Evolutionary conservation across 2,329 filamentous ascomycete genomes (phyloP).

Genomic region (Cercospora nicotianae): DNA sequence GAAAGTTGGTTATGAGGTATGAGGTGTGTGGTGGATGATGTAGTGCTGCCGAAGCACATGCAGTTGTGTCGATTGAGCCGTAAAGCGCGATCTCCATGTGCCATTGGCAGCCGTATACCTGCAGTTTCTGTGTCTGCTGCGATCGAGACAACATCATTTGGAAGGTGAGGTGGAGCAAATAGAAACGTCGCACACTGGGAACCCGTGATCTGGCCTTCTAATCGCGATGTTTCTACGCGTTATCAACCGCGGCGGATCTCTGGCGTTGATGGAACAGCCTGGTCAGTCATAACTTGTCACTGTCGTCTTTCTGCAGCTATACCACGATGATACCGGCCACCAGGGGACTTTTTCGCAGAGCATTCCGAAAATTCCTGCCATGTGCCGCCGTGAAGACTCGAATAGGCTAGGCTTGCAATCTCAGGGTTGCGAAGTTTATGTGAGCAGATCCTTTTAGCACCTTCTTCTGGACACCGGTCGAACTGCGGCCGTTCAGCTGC

Average conservation of each 20-base stretch:
- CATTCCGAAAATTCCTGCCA: neutral
- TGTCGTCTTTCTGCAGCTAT: neutral
- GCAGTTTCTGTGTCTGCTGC: neutral
- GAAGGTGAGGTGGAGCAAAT: neutral
- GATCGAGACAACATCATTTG: neutral
- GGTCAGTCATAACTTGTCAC: neutral
- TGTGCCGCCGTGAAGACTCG: neutral
- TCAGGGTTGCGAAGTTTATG: neutral
- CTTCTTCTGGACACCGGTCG: neutral
- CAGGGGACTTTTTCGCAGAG: neutral
- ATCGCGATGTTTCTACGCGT: neutral
- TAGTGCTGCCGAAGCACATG: neutral
- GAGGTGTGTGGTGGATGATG: conserved; percentile 21
- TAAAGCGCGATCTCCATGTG: neutral
- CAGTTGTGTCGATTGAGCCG: neutral
- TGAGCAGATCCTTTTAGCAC: conserved; percentile 1
- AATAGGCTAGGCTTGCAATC: neutral
- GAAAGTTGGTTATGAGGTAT: conserved; percentile 29
- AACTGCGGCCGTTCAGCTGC: neutral
- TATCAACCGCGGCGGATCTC: neutral
- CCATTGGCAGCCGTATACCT: neutral
- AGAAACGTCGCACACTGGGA: neutral
- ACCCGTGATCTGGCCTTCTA: neutral
- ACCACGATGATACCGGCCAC: neutral
- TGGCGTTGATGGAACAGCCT: neutral